phyloP scores from a whole-genome alignment of 225 moss, liverwort and hornwort species.

The Climacium dendroides region DNA sequence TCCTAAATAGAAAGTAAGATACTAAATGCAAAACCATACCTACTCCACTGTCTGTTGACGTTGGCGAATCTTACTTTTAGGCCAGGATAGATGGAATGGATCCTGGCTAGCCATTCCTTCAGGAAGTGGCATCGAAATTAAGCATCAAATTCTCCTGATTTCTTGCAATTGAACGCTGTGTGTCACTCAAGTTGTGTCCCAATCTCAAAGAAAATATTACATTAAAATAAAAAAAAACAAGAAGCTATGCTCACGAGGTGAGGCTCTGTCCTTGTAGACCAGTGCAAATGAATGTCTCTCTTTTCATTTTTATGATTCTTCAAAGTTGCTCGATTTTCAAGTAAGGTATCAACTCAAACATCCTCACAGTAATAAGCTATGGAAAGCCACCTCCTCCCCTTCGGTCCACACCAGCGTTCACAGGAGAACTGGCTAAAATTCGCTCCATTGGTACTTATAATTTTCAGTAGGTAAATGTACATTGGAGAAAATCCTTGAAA shows the following conservation, averaged over 20 bases:
- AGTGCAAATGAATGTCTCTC: neutral
- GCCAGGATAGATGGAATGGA: neutral
- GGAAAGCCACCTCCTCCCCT: neutral
- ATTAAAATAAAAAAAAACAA: no score
- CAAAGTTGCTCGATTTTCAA: neutral
- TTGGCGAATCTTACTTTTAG: neutral
- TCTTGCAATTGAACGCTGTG: neutral
- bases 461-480: no score
- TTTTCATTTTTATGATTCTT: neutral
- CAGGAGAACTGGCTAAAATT: no score
- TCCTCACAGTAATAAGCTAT: neutral
- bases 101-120: neutral
- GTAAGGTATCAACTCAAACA: neutral
- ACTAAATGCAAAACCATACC: neutral
- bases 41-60: neutral
- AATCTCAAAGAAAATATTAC: neutral
- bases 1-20: neutral
- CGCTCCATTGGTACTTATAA: no score
- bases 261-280: neutral
- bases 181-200: neutral
- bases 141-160: neutral
- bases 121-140: neutral
- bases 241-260: neutral
- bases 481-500: no score
- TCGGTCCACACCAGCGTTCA: no score